phyloP scores from a whole-genome alignment of 2,329 filamentous ascomycete species.

The Xylariaceae sp. region DNA sequence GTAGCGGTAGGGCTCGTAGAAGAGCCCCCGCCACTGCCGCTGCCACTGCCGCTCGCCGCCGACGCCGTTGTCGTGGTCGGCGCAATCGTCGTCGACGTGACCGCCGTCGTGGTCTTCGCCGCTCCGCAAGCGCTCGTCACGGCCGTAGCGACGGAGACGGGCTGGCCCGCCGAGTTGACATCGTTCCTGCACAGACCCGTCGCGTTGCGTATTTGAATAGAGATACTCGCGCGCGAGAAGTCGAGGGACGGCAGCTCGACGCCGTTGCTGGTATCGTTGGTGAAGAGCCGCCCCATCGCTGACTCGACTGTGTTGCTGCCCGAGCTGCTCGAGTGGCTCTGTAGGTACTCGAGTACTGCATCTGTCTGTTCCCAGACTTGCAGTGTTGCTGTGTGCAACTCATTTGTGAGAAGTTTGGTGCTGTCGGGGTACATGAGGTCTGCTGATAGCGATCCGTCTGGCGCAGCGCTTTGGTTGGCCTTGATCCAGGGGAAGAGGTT shows the following conservation, averaged over 20 bases:
- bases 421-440: background rate
- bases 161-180: background rate
- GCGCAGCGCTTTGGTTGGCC: background rate
- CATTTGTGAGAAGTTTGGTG: background rate
- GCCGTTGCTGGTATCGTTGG: background rate
- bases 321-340: too few species aligned
- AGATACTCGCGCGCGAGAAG: background rate
- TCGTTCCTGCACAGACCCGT: background rate
- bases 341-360: background rate
- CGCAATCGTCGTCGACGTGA: background rate
- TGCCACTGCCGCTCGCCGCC: too few species aligned
- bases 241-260: background rate
- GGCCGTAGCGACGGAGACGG: background rate
- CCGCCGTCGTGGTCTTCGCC: background rate
- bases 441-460: background rate
- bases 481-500: background rate
- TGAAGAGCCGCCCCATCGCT: background rate
- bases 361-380: background rate
- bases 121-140: background rate
- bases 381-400: background rate
- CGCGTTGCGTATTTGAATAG: background rate
- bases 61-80: background rate
- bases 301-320: background rate
- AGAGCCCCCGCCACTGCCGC: too few species aligned
- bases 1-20: background rate